Evolutionary conservation across 2,329 filamentous ascomycete genomes (phyloP).

Genomic region (Hypoxylon sp.): DNA sequence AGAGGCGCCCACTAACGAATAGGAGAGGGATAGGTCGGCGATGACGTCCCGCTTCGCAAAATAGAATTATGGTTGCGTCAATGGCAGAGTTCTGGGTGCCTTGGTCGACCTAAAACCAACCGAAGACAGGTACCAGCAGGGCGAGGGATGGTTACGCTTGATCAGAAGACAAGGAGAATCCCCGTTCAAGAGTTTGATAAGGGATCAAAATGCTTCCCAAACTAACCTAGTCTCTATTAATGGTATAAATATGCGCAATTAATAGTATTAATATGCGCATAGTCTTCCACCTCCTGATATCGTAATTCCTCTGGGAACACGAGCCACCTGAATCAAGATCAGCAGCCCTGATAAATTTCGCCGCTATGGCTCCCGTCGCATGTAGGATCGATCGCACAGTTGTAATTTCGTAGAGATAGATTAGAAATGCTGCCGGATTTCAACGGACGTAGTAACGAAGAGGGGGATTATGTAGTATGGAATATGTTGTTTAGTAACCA

Average conservation of each 20-base stretch:
- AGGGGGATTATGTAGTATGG: constrained; percentile 13
- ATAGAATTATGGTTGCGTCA: constrained; percentile 46
- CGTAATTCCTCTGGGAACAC: constrained; percentile 38
- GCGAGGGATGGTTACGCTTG: constrained; percentile 39
- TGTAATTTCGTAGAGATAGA: constrained; percentile 34
- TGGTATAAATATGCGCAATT: not conserved
- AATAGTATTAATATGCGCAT: constrained; percentile 18
- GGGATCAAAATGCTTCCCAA: constrained; percentile 22
- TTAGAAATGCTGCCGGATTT: constrained; percentile 36
- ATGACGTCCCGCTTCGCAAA: constrained; percentile 47
- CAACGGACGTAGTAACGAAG: constrained; percentile 21
- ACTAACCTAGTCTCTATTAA: constrained; percentile 24
- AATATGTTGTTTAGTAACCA: constrained; percentile 1
- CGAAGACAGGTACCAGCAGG: constrained; percentile 33
- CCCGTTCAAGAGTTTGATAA: constrained; percentile 29
- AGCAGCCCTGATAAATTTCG: constrained; percentile 37
- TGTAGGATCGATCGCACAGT: constrained; percentile 38
- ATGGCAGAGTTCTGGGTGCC: constrained; percentile 25
- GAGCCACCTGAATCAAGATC: constrained; percentile 40
- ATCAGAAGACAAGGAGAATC: constrained; percentile 33
- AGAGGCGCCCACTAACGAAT: constrained; percentile 34
- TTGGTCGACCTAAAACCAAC: constrained; percentile 17
- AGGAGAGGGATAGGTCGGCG: constrained; percentile 20
- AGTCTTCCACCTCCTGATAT: constrained; percentile 23
- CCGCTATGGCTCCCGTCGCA: constrained; percentile 28